Percentiles rank a stretch among this genome's conserved stretches.
phyloP scores from a whole-genome alignment of 2,329 filamentous ascomycete genomes.

The Trichoderma sp. region DNA sequence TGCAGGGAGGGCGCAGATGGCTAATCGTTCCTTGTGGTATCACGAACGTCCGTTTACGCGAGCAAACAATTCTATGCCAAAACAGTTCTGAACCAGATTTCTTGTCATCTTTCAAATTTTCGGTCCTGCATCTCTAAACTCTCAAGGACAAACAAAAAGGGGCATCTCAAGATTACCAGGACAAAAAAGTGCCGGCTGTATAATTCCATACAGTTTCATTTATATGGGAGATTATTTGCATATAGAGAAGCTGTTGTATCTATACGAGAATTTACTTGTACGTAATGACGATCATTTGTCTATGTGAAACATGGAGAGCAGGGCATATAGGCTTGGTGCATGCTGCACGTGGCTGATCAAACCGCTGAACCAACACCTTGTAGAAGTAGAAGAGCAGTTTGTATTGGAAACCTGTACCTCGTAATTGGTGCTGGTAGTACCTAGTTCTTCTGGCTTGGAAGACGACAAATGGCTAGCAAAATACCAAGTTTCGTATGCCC shows the following conservation, averaged over 20 bases:
- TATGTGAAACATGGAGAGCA: not conserved
- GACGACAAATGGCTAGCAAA: no score
- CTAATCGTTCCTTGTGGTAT: not conserved
- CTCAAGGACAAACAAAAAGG: not conserved
- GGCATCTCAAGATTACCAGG: not conserved
- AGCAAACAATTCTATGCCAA: not conserved
- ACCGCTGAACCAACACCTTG: not conserved
- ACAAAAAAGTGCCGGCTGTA: not conserved
- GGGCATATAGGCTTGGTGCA: not conserved
- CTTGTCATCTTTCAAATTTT: not conserved
- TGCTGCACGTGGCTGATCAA: not conserved
- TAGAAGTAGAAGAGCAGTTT: not conserved
- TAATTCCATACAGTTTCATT: not conserved
- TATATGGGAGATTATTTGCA: not conserved
- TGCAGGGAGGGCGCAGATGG: not conserved
- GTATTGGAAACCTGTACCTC: not conserved
- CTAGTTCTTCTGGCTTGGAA: no score
- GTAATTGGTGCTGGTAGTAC: not conserved
- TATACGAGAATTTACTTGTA: not conserved
- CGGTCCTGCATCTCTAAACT: not conserved
- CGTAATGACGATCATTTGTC: not conserved
- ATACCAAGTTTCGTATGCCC: no score
- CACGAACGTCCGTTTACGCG: slow-evolving; percentile 7
- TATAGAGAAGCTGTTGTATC: not conserved
- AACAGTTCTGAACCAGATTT: not conserved